phyloP scores from a whole-genome alignment of 2,329 filamentous ascomycete species.

The Metarhizium robertsii region DNA sequence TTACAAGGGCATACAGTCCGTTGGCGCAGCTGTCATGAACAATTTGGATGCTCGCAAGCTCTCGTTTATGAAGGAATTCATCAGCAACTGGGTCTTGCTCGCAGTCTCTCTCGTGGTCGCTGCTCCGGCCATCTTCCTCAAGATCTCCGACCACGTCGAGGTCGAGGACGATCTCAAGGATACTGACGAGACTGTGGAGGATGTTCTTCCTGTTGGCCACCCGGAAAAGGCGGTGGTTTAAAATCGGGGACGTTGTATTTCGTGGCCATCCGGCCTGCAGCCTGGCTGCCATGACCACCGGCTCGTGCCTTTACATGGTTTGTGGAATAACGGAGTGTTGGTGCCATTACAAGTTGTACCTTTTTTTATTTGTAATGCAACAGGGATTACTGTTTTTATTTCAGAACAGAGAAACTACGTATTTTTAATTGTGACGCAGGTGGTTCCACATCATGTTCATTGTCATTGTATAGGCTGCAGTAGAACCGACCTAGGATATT shows the following conservation, averaged over 20 bases:
- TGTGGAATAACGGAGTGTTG: not conserved
- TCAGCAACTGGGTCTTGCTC: constrained; percentile 62
- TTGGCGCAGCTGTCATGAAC: constrained; percentile 50
- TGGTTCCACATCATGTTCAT: no score
- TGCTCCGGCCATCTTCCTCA: constrained; percentile 66
- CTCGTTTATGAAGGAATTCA: constrained; percentile 65
- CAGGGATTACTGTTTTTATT: not conserved
- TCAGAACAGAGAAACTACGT: no score
- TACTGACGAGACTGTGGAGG: constrained; percentile 70
- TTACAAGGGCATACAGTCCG: constrained; percentile 76
- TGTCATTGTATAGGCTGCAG: no score
- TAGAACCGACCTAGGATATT: no score
- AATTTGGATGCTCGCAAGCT: constrained; percentile 24
- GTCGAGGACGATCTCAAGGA: constrained; percentile 77
- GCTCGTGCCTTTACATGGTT: not conserved
- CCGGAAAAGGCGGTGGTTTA: not conserved
- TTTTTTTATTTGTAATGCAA: not conserved
- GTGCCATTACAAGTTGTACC: not conserved
- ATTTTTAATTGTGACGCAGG: no score
- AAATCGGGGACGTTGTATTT: not conserved
- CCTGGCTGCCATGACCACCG: no score
- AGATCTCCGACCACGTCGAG: constrained; percentile 72
- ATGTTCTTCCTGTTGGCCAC: constrained; percentile 39
- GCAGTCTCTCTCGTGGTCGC: constrained; percentile 66
- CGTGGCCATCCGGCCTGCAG: not conserved